phyloP scores from a whole-genome alignment of 345 rosid species.

The Murraya paniculata region DNA sequence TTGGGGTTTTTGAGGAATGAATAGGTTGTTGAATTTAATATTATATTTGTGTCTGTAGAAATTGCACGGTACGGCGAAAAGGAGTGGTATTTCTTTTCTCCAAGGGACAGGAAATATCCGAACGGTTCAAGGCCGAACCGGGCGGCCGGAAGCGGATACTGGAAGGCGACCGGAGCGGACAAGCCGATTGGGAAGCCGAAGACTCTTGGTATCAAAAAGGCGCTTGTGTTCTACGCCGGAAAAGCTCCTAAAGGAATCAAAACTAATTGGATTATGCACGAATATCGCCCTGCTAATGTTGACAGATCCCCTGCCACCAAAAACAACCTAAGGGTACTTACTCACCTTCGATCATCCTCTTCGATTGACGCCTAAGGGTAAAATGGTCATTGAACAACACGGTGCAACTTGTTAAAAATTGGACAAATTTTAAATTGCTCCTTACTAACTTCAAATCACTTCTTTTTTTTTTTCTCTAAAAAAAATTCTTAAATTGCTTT shows the following conservation, averaged over 20 bases:
- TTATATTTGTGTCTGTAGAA: conserved; percentile 26
- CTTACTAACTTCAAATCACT: too few species aligned
- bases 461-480: too few species aligned
- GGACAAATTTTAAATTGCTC: too few species aligned
- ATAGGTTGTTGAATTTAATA: not conserved
- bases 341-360: not conserved
- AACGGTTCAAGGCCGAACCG: conserved; percentile 87
- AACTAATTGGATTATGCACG: conserved; percentile 98
- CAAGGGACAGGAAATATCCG: conserved; percentile 82
- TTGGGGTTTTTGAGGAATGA: not conserved
- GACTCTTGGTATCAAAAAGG: conserved; percentile 74
- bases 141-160: conserved; percentile 83
- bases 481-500: too few species aligned
- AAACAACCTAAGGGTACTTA: conserved; percentile 56
- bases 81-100: conserved; percentile 94
- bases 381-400: not conserved
- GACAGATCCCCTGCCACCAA: conserved; percentile 70
- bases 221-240: conserved; percentile 85
- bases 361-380: not conserved
- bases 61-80: conserved; percentile 81
- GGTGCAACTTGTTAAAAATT: too few species aligned
- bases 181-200: conserved; percentile 85
- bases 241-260: conserved; percentile 81
- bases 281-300: conserved; percentile 82
- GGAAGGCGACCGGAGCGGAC: conserved; percentile 97